A percentile compares a stretch with the other conserved stretches of the same genome.
These are phyloP conservation scores for Andalucia godoyi DNA, from an alignment of 78 protist species.

Conservation along the genomic window DNA sequence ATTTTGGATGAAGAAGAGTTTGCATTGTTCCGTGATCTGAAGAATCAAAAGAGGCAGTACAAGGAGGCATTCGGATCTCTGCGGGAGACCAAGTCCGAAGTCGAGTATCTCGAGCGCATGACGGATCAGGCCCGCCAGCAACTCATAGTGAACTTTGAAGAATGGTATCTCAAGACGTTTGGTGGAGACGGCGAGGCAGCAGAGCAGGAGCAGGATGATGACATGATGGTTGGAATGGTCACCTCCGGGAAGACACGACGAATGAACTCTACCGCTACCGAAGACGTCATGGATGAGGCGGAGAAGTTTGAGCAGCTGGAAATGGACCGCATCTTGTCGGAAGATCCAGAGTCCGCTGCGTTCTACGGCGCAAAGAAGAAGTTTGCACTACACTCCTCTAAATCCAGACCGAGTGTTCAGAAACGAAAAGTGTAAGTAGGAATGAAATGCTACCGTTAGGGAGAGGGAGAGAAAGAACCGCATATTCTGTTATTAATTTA, in stretches of 20 bases:
- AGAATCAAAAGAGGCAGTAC: background rate
- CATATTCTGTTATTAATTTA: too few species aligned
- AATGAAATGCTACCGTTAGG: too few species aligned
- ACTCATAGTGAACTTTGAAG: conserved; percentile 2
- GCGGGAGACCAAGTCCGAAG: background rate
- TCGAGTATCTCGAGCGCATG: background rate
- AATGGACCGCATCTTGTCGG: background rate
- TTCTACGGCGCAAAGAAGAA: too few species aligned
- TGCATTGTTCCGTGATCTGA: background rate
- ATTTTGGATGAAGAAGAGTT: background rate
- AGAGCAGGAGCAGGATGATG: background rate
- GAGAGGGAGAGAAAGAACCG: too few species aligned
- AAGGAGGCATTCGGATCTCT: background rate
- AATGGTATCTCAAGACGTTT: conserved; percentile 6
- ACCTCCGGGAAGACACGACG: background rate
- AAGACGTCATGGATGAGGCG: background rate
- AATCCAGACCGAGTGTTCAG: too few species aligned
- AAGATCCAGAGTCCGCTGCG: conserved; percentile 7
- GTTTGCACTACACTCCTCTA: too few species aligned
- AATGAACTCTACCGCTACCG: background rate
- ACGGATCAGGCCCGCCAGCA: background rate
- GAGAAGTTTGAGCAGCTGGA: conserved; percentile 3
- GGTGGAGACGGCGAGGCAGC: background rate
- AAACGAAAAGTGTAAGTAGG: too few species aligned
- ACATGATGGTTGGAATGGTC: background rate